Evolutionary conservation across 352 stramenopile genomes (phyloP).

Genomic region (Globisporangium nodosum): DNA sequence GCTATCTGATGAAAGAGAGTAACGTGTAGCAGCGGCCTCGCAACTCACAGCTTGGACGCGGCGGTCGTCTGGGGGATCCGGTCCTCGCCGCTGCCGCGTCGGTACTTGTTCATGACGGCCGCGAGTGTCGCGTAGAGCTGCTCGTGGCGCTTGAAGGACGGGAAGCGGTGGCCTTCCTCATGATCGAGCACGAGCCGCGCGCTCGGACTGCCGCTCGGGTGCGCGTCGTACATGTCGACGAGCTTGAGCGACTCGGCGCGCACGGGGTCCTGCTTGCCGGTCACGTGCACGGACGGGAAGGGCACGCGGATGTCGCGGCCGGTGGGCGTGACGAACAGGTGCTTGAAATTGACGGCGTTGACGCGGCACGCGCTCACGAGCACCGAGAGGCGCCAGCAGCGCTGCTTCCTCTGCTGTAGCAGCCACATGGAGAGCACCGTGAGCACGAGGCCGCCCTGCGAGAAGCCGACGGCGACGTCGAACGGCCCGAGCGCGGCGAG

Average conservation of each 20-base stretch:
- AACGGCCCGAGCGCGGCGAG: conserved; percentile 26
- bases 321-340: conserved; percentile 13
- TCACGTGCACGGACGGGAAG: conserved; percentile 25
- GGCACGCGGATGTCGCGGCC: conserved; percentile 10
- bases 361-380: conserved; percentile 21
- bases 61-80: neutral
- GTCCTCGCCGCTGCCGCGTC: conserved; percentile 1
- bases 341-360: neutral
- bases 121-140: conserved; percentile 18
- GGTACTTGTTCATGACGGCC: conserved; percentile 19
- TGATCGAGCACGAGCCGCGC: conserved; percentile 29
- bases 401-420: conserved; percentile 1
- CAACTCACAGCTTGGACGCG: neutral
- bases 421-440: conserved; percentile 28
- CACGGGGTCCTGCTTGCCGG: conserved; percentile 19
- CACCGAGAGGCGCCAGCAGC: conserved; percentile 34
- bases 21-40: too few relatives aligned
- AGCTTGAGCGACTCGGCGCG: conserved; percentile 17
- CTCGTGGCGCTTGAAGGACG: conserved; percentile 19
- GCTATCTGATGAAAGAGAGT: too few relatives aligned
- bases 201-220: conserved; percentile 12
- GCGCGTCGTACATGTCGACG: conserved; percentile 18
- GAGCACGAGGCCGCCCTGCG: conserved; percentile 32
- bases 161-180: conserved; percentile 40
- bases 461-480: conserved; percentile 46